Evolutionary conservation across 768 basidiomycete species (phyloP).

Genomic region (Coprinellus micaceus): DNA sequence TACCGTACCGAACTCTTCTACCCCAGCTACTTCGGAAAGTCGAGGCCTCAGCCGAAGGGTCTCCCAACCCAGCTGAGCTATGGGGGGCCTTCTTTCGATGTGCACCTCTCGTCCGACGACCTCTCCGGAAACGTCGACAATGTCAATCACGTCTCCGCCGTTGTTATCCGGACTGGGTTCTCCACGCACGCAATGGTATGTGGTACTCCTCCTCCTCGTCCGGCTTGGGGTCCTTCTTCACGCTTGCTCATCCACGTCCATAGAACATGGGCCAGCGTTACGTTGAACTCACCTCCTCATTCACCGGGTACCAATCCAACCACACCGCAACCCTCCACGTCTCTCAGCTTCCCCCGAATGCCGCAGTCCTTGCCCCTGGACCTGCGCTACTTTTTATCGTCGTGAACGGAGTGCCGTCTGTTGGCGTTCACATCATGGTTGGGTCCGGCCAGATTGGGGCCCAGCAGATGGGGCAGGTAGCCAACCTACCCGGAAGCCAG

Average conservation of each 20-base stretch:
- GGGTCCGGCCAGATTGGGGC: constrained; percentile 66
- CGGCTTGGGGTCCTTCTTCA: not conserved
- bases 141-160: constrained; percentile 45
- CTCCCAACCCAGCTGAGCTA: constrained; percentile 58
- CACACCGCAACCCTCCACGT: constrained; percentile 57
- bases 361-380: constrained; percentile 66
- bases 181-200: constrained; percentile 71
- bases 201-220: not conserved
- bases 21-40: constrained; percentile 49
- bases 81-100: constrained; percentile 73
- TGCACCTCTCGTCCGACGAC: constrained; percentile 51
- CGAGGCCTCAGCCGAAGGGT: constrained; percentile 56
- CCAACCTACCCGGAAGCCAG: constrained; percentile 31
- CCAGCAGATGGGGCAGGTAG: constrained; percentile 41
- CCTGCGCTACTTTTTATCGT: constrained; percentile 71
- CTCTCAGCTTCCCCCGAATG: constrained; percentile 69
- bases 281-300: constrained; percentile 59
- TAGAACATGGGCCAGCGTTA: constrained; percentile 74
- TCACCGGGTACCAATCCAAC: constrained; percentile 51
- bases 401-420: constrained; percentile 70
- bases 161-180: constrained; percentile 64
- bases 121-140: constrained; percentile 47
- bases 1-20: constrained; percentile 15
- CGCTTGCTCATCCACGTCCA: not conserved
- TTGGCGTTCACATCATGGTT: constrained; percentile 68